These are phyloP conservation scores for Ganoderma multipileum DNA, from an alignment of 1,284 basidiomycete genomes.

Conservation along the genomic window DNA sequence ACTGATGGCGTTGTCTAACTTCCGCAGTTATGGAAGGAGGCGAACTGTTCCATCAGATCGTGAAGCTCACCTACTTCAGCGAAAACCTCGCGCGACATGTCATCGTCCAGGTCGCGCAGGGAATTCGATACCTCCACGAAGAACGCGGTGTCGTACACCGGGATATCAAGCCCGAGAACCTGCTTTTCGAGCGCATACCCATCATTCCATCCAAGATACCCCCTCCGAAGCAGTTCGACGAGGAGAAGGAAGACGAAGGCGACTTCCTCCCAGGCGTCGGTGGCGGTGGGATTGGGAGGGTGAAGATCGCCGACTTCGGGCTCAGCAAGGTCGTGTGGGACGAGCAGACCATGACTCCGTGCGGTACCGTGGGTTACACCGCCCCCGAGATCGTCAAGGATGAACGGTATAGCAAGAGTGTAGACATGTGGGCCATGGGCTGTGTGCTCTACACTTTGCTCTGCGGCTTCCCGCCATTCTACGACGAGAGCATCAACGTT, in stretches of 20 bases:
- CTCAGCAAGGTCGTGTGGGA: conserved; percentile 99
- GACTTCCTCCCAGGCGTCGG: conserved; percentile 92
- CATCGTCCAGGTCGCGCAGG: conserved; percentile 96
- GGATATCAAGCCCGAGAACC: conserved; percentile 99
- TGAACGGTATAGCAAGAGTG: conserved; percentile 97
- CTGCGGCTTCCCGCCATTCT: conserved; percentile 99
- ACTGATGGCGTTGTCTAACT: conserved; percentile 2
- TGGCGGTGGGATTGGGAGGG: conserved; percentile 95
- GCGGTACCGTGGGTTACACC: conserved; percentile 99
- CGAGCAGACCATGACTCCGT: conserved; percentile 99
- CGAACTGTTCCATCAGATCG: conserved; percentile 99
- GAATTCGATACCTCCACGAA: conserved; percentile 96
- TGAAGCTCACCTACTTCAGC: conserved; percentile 98
- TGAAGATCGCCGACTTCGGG: conserved; percentile 99
- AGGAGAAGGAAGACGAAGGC: conserved; percentile 99
- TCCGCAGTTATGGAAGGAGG: conserved; percentile 91
- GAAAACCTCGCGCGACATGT: conserved; percentile 96
- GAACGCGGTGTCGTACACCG: conserved; percentile 98
- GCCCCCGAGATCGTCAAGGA: conserved; percentile 99
- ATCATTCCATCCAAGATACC: conserved; percentile 88
- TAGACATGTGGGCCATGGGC: conserved; percentile 99
- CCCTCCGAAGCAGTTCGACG: conserved; percentile 89
- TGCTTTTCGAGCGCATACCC: conserved; percentile 94
- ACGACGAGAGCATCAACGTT: conserved; percentile 98
- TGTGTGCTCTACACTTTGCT: conserved; percentile 98